Evolutionary conservation across 108 stramenopile genomes (phyloP), one percentile per base, ranked within the genome.

Genomic region (Cyclostephanos invisitatus): DNA sequence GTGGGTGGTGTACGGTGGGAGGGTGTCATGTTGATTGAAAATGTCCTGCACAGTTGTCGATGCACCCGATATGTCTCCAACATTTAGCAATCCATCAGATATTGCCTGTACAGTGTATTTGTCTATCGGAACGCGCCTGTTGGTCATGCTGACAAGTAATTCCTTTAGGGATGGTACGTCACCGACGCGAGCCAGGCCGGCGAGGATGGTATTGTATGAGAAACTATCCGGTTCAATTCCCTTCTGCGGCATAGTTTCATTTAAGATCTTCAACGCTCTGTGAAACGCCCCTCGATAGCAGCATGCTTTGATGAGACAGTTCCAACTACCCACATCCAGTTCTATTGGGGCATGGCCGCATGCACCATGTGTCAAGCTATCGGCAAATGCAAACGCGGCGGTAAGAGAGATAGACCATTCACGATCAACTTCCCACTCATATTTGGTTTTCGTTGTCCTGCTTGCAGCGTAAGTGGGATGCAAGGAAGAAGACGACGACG

Each of bases 1-100:
- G 67, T 94, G 93, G 7, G 89, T 91, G 12, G 86, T 90, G 77
- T 89, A 89, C n/a, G 90, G 90, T 51, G 93, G 93, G 11, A 94
- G 58, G 7, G 89, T 80, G 32, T 81, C 66, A 65, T 94, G 87
- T 64, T 94, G 90, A 74, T 94, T 91, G 70, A 94, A 94, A 63
- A 77, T 82, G 58, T 94, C 90, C 73, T 91, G 78, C 18, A 78
- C 71, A 48, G 68, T 72, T 25, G 78, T 58, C 50, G 67, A 72
- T 49, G 90, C 93, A 11, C 81, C 83, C 3, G 75, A 68, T 24
- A 94, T 81, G 55, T 94, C 93, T 7, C 89, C 89, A 15, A 87
- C 53, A 67, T 94, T 94, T 29, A 91, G 74, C 15, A 88, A 64
- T 24, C 93, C 88, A 61, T 87, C 87, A 4, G 82, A 88, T 58